Conservation (phyloP, 768 basidiomycete genomes). For the button mushroom (Agaricus bisporus) region DNA sequence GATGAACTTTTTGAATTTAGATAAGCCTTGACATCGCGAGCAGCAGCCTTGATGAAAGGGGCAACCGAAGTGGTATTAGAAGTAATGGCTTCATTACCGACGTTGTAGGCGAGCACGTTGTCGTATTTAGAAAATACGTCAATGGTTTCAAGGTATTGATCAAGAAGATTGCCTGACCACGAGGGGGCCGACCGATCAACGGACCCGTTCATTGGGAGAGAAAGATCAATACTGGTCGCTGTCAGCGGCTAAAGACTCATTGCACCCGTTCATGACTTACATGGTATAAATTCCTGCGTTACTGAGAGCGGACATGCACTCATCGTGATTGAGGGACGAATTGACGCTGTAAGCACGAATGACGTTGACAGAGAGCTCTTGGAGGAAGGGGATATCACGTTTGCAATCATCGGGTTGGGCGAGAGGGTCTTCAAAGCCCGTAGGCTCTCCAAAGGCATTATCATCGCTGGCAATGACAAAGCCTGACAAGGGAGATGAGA, state of each 20-base stretch:
- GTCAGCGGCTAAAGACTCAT: constrained; percentile 8
- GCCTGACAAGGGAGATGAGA: constrained; percentile 23
- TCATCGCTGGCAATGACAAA: constrained; percentile 37
- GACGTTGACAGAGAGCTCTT: constrained; percentile 72
- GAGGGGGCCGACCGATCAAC: constrained; percentile 66
- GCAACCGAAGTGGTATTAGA: constrained; percentile 53
- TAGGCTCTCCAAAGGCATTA: constrained; percentile 67
- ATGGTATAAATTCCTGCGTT: constrained; percentile 83
- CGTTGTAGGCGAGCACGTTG: constrained; percentile 85
- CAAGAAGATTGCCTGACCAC: constrained; percentile 78
- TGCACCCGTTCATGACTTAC: constrained; percentile 37
- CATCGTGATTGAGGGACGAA: constrained; percentile 76
- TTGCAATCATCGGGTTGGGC: constrained; percentile 59
- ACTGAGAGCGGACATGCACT: constrained; percentile 76
- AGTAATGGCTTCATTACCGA: constrained; percentile 79
- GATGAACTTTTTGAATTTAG: constrained; percentile 63
- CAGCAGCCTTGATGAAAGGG: constrained; percentile 86
- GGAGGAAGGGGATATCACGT: constrained; percentile 75
- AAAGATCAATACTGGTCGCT: constrained; percentile 68
- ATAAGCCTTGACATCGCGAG: constrained; percentile 82
- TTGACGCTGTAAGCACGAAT: constrained; percentile 87
- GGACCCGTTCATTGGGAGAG: constrained; percentile 81
- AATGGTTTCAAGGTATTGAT: constrained; percentile 75
- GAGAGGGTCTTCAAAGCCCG: constrained; percentile 76
- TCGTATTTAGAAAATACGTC: constrained; percentile 78